phyloP scores from a whole-genome alignment of 169 alveolate species.

The Eimeria acervulina region DNA sequence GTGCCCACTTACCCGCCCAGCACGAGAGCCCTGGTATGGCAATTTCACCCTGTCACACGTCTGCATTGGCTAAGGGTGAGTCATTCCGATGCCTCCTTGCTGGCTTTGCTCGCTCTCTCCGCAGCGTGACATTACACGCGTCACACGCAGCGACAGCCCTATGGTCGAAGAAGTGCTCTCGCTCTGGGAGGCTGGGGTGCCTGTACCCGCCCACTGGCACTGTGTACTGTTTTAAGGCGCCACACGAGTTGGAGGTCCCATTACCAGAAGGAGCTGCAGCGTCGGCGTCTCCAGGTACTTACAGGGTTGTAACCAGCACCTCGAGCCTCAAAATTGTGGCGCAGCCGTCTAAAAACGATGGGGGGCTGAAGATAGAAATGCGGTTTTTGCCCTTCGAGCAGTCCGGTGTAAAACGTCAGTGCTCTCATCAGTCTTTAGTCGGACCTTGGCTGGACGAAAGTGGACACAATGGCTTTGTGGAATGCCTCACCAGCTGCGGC shows the following conservation, averaged over 20 bases:
- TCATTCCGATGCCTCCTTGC: conserved; percentile 50
- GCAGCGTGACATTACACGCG: conserved; percentile 68
- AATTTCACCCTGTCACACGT: conserved; percentile 36
- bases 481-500: conserved; percentile 81
- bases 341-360: conserved; percentile 45
- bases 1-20: conserved; percentile 26
- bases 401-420: conserved; percentile 71
- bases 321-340: conserved; percentile 77
- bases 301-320: conserved; percentile 75
- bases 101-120: conserved; percentile 58
- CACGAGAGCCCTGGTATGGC: background rate
- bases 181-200: conserved; percentile 60
- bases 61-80: conserved; percentile 49
- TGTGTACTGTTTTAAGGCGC: conserved; percentile 62
- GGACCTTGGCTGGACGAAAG: conserved; percentile 78
- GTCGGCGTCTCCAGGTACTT: conserved; percentile 77
- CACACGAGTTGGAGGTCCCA: conserved; percentile 75
- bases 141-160: conserved; percentile 68
- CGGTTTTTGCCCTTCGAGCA: conserved; percentile 72
- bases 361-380: conserved; percentile 71
- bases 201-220: conserved; percentile 78
- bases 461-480: conserved; percentile 83
- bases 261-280: conserved; percentile 79
- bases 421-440: conserved; percentile 51
- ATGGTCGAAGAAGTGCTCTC: conserved; percentile 60